Evolutionary conservation across 208 protist species (phyloP), one percentile per base, ranked within the genome.

Genomic region (Trypanosoma theileri): DNA sequence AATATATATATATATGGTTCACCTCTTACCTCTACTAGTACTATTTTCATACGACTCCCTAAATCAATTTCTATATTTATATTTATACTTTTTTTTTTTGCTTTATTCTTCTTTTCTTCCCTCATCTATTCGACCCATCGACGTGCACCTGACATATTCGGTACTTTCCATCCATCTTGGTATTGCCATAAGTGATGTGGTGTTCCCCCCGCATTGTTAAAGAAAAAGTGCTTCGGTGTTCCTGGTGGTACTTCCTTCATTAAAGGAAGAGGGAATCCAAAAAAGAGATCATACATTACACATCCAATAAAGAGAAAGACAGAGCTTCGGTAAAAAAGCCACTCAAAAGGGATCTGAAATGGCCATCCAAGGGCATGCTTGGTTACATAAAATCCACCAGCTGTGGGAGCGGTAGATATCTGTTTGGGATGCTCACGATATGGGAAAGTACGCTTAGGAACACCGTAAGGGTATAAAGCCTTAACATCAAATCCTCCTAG

Each of bases 321-420:
- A 21, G 86, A 69, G n/a, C 88, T 86, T 53, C 91, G 81, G 54
- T 89, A 96, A 62, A 92, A 96, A 54, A 94, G 81, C 87, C 87
- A 94, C 56, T 93, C 88, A 77, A 96, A 91, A n/a, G 91, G 91
- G 41, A 92, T 88, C 69, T 93, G 91, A 66, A 94, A 93, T 16
- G 91, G 91, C 88, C 86, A 93, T 13, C 87, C 87, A 24, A 96
- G 74, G 17, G 87, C 85, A 58, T 96, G 79, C 55, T 93, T 93
- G 26, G 91, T 92, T 14, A 94, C 24, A 61, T 92, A 93, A 59
- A 93, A 93, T 16, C 87, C 87, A 52, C 91, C 86, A 51, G 88
- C 85, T n/a, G 82, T 90, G 4, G 87, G 88, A 24, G 91, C 91
- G 35, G 81, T 81, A 45, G 76, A 77, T 75, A 93, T 91, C 50